Base-by-base conservation (phyloP, 2,329 filamentous ascomycete genomes). In the Cercospora beticola region DNA sequence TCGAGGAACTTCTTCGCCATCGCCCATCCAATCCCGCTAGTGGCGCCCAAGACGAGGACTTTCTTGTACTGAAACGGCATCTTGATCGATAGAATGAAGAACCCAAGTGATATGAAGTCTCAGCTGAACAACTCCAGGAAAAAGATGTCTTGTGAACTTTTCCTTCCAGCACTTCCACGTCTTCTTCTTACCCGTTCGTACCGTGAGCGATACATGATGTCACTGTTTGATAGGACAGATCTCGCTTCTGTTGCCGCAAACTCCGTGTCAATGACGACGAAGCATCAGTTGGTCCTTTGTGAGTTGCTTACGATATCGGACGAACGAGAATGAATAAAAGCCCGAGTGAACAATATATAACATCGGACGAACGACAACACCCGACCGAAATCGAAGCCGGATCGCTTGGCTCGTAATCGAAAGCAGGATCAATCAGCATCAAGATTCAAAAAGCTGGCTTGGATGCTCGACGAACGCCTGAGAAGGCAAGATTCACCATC, bases 21-120 rank as follows among this genome's bases (percentile, higher is more conserved):
- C 5, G 84, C 84, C 70, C 63, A 78, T 60, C 86, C 84, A 60
- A 86, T 85, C 31, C 84, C 84, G 16, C 80, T 82, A 14, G 83
- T 85, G 43, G 85, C 86, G n/a, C 86, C 86, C 9, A 87, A 78
- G 30, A 87, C 76, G 8, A 87, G 81, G 21, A 86, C 80, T 75
- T 86, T 85, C 71, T 83, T 84, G 78, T 86, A 86, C 78, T 69
- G 80, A 73, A 84, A 85, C 80, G 69, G 66, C 78, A 72, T 78
- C 26, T 30, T 57, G 52, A 28, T 9, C 16, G 16, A 28, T 14
- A 14, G 12, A 14, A 14, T 36, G 31, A 46, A 46, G 7, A 6
- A 46, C 0, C n/a, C 40, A 46, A 46, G 5, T 46, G 40, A 46
- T 7, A 46, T 46, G 40, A 14, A 18, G 16, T 18, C n/a, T 46